Evolutionary conservation across 306 rosid genomes (phyloP).

Genomic region (Canavalia ensiformis): DNA sequence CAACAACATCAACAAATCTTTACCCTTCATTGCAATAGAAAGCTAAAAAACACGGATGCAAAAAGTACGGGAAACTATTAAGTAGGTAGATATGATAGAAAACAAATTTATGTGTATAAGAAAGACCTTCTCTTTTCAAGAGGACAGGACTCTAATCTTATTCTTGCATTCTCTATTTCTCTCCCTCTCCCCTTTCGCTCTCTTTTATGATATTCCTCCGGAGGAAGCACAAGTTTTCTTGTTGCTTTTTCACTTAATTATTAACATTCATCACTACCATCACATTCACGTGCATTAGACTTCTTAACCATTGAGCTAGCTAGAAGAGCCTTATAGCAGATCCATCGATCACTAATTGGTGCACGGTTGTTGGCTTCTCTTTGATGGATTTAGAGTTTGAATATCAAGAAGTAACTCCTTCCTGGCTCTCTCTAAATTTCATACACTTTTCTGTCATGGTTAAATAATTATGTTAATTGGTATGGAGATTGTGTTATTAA

Average conservation of each 20-base stretch:
- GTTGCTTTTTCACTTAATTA: background rate
- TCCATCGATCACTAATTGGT: conserved; percentile 7
- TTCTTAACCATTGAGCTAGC: background rate
- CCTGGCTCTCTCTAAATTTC: background rate
- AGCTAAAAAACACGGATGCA: too few relatives aligned
- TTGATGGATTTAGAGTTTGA: conserved; percentile 60
- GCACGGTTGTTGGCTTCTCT: background rate
- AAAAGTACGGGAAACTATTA: too few relatives aligned
- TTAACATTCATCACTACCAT: conserved; percentile 4
- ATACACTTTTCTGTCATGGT: background rate
- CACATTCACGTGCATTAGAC: background rate
- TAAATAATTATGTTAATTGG: background rate
- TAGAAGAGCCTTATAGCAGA: conserved; percentile 17
- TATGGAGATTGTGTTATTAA: background rate
- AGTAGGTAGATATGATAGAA: too few relatives aligned
- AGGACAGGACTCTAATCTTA: background rate
- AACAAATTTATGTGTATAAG: background rate
- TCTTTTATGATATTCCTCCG: background rate
- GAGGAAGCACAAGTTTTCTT: background rate
- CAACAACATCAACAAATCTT: too few relatives aligned
- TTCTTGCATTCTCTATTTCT: background rate
- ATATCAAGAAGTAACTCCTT: conserved; percentile 63
- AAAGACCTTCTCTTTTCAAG: background rate
- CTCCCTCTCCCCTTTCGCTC: background rate
- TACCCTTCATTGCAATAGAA: too few relatives aligned